Base-by-base conservation (phyloP, 2,329 filamentous ascomycete genomes). In the Penicillium sp. region DNA sequence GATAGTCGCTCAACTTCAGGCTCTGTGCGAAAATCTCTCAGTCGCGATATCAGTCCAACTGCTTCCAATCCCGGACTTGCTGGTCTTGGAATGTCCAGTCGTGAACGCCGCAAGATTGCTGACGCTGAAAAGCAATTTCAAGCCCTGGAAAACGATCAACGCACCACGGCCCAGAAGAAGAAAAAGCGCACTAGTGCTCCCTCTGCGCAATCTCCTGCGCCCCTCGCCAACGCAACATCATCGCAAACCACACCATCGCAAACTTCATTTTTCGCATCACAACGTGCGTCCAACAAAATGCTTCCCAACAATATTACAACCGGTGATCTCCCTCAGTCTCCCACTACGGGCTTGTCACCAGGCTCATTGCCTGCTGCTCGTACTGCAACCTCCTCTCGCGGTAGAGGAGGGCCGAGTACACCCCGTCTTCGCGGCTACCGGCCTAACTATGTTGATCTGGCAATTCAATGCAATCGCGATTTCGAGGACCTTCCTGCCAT, bases 91-190 rank as follows among this genome's bases (percentile, higher is more conserved):
- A 76, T 87, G 60, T 87, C 85, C 2, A 85, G 83, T 59, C 80
- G 85, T 5, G 85, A 88, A 63, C 81, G 81, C 65, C 82, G 85
- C 57, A 88, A 88, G 71, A 78, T 88, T 47, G 83, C 84, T 53
- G 84, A 85, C 54, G 82, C 84, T 43, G 85, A 88, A 65, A 83
- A 83, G 62, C 81, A 87, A 57, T 87, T 87, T 60, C 81, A 85
- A 61, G 81, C 85, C 64, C 76, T 86, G 60, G 85, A 87, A 64
- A 78, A 82, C 48, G 83, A 87, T 58, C 82, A 84, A 62, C 78
- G 81, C 56, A 61, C 67, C 16, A 60, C 48, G 16, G 61, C 67
- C 31, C 81, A 80, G 54, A 81, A 78, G 62, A 83, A 82, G 70
- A 84, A 81, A 69, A 84, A 87, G 67, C 78, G 82, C 53, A 80